Evolutionary conservation across 352 stramenopile species (phyloP).

Genomic region (Globisporangium cederbergense): DNA sequence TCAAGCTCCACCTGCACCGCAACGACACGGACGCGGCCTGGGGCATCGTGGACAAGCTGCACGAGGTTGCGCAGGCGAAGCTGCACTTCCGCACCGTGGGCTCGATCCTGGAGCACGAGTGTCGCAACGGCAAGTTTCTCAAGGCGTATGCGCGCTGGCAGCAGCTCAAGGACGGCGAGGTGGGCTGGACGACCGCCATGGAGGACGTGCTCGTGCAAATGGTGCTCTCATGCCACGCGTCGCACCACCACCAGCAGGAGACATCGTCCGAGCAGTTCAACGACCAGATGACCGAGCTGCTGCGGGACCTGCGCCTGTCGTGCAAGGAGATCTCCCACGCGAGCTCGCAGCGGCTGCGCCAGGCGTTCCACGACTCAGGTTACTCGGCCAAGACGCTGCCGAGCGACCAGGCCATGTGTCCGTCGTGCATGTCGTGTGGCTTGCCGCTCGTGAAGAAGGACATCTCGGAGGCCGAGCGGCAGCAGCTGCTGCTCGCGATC

Average conservation of each 20-base stretch:
- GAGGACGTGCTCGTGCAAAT: conserved; percentile 69
- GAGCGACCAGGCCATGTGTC: conserved; percentile 38
- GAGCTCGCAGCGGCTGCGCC: conserved; percentile 40
- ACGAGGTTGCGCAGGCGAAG: conserved; percentile 24
- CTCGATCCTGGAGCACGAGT: conserved; percentile 59
- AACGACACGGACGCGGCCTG: conserved; percentile 43
- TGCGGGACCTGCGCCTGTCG: conserved; percentile 54
- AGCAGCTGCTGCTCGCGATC: conserved; percentile 51
- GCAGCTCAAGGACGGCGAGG: conserved; percentile 43
- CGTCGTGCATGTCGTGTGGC: conserved; percentile 38
- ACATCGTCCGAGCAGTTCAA: conserved; percentile 27
- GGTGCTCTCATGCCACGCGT: conserved; percentile 38
- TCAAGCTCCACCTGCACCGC: conserved; percentile 48
- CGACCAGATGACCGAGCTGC: conserved; percentile 53
- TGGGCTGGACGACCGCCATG: conserved; percentile 75
- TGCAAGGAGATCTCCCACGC: conserved; percentile 47
- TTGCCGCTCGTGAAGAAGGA: conserved; percentile 39
- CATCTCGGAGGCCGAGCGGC: conserved; percentile 34
- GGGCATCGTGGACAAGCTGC: conserved; percentile 42
- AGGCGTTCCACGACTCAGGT: conserved; percentile 35
- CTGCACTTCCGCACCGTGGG: conserved; percentile 71
- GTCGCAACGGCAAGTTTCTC: conserved; percentile 34
- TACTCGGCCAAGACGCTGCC: conserved; percentile 34
- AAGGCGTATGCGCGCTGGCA: conserved; percentile 51
- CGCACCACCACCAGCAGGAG: neutral